Percentiles rank a stretch among this genome's conserved stretches.
phyloP scores from a whole-genome alignment of 495 filamentous ascomycete species.

The Recurvomyces mirabilis region DNA sequence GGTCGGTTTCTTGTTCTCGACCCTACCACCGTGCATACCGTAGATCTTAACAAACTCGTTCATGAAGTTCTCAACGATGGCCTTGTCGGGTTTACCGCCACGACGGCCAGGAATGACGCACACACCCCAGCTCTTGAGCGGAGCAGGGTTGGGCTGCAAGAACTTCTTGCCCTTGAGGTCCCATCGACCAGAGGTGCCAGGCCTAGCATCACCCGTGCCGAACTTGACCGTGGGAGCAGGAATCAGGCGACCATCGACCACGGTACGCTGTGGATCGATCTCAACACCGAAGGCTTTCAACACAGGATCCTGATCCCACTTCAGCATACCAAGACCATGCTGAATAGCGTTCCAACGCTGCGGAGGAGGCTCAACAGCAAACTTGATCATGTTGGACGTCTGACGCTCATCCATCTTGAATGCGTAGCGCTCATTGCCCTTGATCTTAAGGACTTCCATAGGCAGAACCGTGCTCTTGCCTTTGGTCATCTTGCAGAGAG shows the following conservation, averaged over 20 bases:
- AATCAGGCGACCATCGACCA: constrained; percentile 57
- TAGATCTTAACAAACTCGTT: constrained; percentile 51
- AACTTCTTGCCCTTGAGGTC: constrained; percentile 75
- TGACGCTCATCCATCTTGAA: constrained; percentile 63
- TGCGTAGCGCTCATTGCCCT: constrained; percentile 59
- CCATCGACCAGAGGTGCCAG: constrained; percentile 61
- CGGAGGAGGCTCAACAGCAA: constrained; percentile 55
- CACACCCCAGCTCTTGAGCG: constrained; percentile 62
- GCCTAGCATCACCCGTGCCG: constrained; percentile 35
- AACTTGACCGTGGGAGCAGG: constrained; percentile 60
- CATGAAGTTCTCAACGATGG: constrained; percentile 44
- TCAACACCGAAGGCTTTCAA: constrained; percentile 57
- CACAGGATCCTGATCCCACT: constrained; percentile 57
- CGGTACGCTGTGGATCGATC: constrained; percentile 49
- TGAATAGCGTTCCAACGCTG: constrained; percentile 52
- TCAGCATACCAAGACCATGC: constrained; percentile 51
- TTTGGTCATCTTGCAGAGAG: constrained; percentile 59
- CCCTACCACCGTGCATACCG: constrained; percentile 56
- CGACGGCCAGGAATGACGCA: constrained; percentile 39
- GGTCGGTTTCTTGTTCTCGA: constrained; percentile 34
- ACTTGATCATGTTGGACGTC: constrained; percentile 78
- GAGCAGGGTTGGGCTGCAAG: constrained; percentile 41
- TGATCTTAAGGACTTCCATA: constrained; percentile 59
- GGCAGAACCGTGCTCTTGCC: constrained; percentile 49
- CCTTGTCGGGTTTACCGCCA: constrained; percentile 31